Evolutionary conservation across 202 grass and related monocot species (phyloP), one percentile per base, ranked within the genome.

Genomic region (Musa balbisiana): DNA sequence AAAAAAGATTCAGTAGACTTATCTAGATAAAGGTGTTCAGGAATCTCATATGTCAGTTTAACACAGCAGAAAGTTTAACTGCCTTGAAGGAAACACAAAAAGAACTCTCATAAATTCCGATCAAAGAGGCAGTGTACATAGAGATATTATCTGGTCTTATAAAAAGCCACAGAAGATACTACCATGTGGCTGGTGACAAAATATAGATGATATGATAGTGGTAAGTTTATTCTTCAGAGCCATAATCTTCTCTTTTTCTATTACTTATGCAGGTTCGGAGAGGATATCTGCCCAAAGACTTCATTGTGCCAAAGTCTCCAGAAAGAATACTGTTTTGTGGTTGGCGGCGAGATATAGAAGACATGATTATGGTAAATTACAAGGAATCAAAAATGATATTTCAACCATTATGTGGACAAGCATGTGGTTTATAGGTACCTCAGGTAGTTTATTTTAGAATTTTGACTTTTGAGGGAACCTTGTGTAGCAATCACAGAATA

Each of bases 241-340:
- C 83, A 86, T 92, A 89, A 92, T 92, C 49, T 70, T n/a, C 68
- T 43, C 27, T 76, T 83, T 90, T 51, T 83, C 65, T 84, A 75
- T 89, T 79, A 76, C 66, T 54, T 83, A 20, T 89, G 90, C 90
- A 92, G 90, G 86, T 89, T 80, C 78, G 60, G 76, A 89, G 86
- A 85, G 86, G 90, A 62, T 92, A 84, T 80, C 84, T 75, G 49
- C 90, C 90, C 79, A 92, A 92, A 92, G 90, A 87, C 82, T 92
- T 92, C 85, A 51, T 80, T 89, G 82, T 89, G 82, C 86, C 86
- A 84, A 92, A 92, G 80, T 87, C 84, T 80, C 86, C 90, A 65
- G 86, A 89, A 92, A 92, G 79, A 82, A 92, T 92, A 92, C 87
- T 92, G 58, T 92, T 92, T 89, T 92, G 90, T 89, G 90, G 90